A percentile compares a stretch with the other conserved stretches of the same genome.
phyloP scores from a whole-genome alignment of 306 rosid genomes.

The Dryas octopetala region DNA sequence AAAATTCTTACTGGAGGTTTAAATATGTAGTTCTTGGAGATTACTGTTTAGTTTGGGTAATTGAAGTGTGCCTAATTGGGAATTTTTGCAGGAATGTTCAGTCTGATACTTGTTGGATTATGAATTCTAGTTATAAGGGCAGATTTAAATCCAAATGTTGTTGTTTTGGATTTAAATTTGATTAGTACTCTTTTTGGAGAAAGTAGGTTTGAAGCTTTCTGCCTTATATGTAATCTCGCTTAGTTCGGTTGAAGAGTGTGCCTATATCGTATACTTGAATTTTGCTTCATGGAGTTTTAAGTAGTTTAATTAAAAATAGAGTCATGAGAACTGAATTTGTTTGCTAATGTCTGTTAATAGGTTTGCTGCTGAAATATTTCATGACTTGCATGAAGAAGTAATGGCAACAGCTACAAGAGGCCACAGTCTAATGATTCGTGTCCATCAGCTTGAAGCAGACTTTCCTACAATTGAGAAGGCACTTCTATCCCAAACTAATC shows the following conservation, averaged over 20 bases:
- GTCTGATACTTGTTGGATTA: background rate
- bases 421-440: conserved; percentile 75
- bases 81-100: conserved; percentile 14
- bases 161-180: background rate
- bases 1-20: background rate
- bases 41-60: background rate
- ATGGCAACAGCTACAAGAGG: conserved; percentile 85
- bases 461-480: conserved; percentile 86
- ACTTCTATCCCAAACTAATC: conserved; percentile 65
- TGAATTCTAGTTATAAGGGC: background rate
- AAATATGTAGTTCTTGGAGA: background rate
- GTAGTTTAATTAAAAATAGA: background rate
- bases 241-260: background rate
- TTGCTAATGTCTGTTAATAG: conserved; percentile 34
- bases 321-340: background rate
- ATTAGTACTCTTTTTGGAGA: background rate
- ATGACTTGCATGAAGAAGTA: conserved; percentile 93
- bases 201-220: background rate
- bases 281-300: background rate
- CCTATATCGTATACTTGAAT: background rate
- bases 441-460: conserved; percentile 95
- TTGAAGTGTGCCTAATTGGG: conserved; percentile 14
- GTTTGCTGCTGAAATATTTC: conserved; percentile 97
- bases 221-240: background rate
- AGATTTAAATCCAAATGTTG: background rate